Percentiles rank a stretch among this genome's conserved stretches.
phyloP scores from a whole-genome alignment of 345 rosid genomes.

The Boechera divaricarpa region DNA sequence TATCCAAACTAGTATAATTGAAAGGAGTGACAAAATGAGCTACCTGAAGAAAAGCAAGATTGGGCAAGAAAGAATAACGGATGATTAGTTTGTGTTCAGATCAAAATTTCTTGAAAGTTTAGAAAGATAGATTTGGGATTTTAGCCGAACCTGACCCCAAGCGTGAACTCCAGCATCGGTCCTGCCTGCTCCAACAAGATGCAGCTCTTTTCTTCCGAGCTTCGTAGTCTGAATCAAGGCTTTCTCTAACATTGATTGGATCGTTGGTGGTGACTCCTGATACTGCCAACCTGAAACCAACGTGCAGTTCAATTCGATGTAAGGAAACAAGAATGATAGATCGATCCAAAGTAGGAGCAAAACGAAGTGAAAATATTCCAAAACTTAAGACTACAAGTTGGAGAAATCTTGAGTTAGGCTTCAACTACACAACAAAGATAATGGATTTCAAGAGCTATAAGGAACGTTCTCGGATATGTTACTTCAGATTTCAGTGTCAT shows the following conservation, averaged over 20 bases:
- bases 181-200: constrained; percentile 82
- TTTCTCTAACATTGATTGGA: constrained; percentile 75
- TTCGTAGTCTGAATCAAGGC: constrained; percentile 72
- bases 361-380: background rate
- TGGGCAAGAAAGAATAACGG: constrained; percentile 1
- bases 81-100: background rate
- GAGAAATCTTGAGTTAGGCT: constrained; percentile 5
- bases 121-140: background rate
- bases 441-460: background rate
- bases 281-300: constrained; percentile 83
- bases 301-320: background rate
- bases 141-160: constrained; percentile 81
- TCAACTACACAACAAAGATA: background rate
- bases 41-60: constrained; percentile 54
- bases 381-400: constrained; percentile 17
- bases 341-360: background rate
- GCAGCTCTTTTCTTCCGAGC: constrained; percentile 67
- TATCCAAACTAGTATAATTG: constrained; percentile 71
- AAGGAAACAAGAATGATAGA: background rate
- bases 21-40: constrained; percentile 93
- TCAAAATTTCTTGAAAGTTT: background rate
- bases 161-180: constrained; percentile 98
- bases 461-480: background rate
- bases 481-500: background rate
- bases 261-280: constrained; percentile 83